A percentile compares a stretch with the other conserved stretches of the same genome.
phyloP scores from a whole-genome alignment of 202 grass and related monocot genomes.

The Panicum virgatum region DNA sequence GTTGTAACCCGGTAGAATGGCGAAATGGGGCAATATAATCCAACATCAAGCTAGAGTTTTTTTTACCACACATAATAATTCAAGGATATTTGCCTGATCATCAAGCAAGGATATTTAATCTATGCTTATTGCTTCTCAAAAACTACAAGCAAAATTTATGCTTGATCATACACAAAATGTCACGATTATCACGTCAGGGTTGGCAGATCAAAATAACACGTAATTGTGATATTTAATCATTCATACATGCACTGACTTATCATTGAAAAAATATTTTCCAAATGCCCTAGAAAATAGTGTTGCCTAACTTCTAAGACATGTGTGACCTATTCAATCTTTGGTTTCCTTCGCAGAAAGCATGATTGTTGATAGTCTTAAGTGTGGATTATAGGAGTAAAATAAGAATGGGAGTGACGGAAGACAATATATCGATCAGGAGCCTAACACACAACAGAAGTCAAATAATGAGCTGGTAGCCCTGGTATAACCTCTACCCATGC shows the following conservation, averaged over 20 bases:
- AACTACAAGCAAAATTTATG: neutral
- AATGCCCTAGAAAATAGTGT: conserved; percentile 8
- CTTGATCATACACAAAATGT: conserved; percentile 14
- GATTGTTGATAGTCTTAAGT: neutral
- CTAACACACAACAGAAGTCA: conserved; percentile 30
- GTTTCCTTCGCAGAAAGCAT: conserved; percentile 22
- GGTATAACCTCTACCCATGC: neutral
- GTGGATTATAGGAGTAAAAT: conserved; percentile 4
- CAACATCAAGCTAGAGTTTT: neutral
- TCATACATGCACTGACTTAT: neutral
- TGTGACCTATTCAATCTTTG: conserved; percentile 24
- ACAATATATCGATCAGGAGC: conserved; percentile 9
- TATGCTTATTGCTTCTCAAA: neutral
- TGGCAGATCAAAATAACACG: neutral
- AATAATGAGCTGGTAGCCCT: conserved; percentile 37
- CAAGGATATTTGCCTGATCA: neutral
- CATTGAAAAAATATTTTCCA: conserved; percentile 9
- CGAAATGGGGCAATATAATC: neutral
- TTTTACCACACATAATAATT: neutral
- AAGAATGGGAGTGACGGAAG: neutral
- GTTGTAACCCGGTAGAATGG: neutral
- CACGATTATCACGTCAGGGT: neutral
- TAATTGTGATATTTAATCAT: neutral
- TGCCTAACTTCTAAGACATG: conserved; percentile 47
- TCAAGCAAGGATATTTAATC: no score